Base-by-base conservation (phyloP, 1,284 basidiomycete genomes). In the Sporisorium reilianum region DNA sequence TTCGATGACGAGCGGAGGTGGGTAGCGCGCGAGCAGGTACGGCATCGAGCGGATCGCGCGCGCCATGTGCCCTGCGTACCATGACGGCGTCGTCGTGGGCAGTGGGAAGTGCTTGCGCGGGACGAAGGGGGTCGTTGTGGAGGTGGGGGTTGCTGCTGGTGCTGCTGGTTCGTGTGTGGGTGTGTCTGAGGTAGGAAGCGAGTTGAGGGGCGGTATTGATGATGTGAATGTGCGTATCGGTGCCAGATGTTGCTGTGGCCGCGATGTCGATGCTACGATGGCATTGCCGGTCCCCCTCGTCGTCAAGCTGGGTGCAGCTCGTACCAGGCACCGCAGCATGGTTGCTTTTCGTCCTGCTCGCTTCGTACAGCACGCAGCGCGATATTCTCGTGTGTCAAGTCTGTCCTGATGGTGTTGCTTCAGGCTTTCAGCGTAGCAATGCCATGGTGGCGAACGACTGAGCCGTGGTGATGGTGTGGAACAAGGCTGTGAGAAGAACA, bases 61-160 rank as follows among this genome's bases (percentile, higher is more conserved):
- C 2, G 79, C 73, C 96, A 98, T 99, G 86, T 99, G 96, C 11
- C 97, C 96, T 26, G 93, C 92, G 85, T 93, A 97, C 95, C 95
- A 98, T 87, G 94, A 95, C 55, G 93, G 92, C n/a, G 93, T 85
- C 2, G 79, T 79, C 0, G 77, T 50, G 0, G 88, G 87, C 42
- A 87, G 86, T 0, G 80, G 72, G 75, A 89, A 89, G 0, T 56
- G 42, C 7, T 74, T 45, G 9, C 86, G 80, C 2, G 85, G 85
- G 5, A 73, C 34, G 69, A 87, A 86, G 4, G 14, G 20, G 16
- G 54, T 9, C 22, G 36, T 4, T n/a, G 49, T 3, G 3, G 51
- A 26, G 36, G 25, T 6, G 30, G 6, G 12, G 8, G 48, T 23
- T 23, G 34, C 5, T 2, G 12, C 6, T n/a, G 22, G 4, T n/a